Conservation (phyloP, 345 rosid species). For the Citrus australasica region DNA sequence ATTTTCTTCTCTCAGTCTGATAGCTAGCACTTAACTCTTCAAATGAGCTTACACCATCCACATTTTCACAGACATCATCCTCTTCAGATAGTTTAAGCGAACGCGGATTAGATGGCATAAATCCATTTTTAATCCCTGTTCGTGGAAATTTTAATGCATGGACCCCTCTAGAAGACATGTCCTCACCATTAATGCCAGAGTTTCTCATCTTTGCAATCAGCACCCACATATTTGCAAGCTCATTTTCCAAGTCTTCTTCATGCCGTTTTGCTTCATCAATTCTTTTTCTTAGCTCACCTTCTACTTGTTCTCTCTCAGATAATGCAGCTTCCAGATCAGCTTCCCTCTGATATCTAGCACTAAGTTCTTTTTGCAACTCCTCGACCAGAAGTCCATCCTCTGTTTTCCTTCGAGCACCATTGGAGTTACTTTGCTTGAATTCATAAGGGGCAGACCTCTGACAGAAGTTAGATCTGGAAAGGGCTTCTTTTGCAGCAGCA, state of each 20-base stretch:
- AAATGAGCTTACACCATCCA: slow-evolving; percentile 21
- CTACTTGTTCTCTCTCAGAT: slow-evolving; percentile 36
- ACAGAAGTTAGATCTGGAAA: slow-evolving; percentile 27
- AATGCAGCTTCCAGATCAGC: slow-evolving; percentile 36
- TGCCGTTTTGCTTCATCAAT: slow-evolving; percentile 47
- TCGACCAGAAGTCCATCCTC: slow-evolving; percentile 31
- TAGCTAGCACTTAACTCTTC: slow-evolving; percentile 34
- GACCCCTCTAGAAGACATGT: slow-evolving; percentile 14
- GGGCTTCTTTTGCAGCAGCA: slow-evolving; percentile 40
- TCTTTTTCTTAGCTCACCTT: slow-evolving; percentile 41
- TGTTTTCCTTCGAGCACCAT: slow-evolving; percentile 21
- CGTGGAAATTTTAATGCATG: slow-evolving; percentile 16
- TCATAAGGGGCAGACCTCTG: slow-evolving; percentile 29
- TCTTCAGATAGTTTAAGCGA: slow-evolving; percentile 21
- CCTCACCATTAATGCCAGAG: slow-evolving; percentile 28
- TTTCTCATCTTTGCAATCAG: slow-evolving; percentile 48
- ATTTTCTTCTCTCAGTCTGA: slow-evolving; percentile 42
- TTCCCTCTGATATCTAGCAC: slow-evolving; percentile 39
- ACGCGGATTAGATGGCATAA: slow-evolving; percentile 21
- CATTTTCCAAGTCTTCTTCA: slow-evolving; percentile 52
- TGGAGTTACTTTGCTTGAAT: slow-evolving; percentile 23
- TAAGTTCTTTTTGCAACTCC: slow-evolving; percentile 49
- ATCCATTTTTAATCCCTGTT: slow-evolving; percentile 23
- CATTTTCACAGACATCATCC: slow-evolving; percentile 19
- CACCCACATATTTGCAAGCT: slow-evolving; percentile 65